Evolutionary conservation across 208 protist species (phyloP).

Genomic region (Ichthyophonus hoferi): DNA sequence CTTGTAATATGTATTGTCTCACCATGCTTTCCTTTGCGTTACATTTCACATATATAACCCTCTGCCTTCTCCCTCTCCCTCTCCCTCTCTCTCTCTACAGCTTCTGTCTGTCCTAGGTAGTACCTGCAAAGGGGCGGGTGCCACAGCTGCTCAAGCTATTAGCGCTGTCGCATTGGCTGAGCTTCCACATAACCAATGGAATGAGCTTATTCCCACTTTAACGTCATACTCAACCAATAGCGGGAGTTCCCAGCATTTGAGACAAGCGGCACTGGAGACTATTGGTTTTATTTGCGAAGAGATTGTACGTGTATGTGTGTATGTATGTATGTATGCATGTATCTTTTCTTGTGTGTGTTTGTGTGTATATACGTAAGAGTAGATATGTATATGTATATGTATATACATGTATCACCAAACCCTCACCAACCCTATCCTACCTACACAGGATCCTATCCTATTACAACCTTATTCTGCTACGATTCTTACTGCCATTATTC

Average conservation of each 20-base stretch:
- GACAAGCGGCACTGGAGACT: conserved; percentile 26
- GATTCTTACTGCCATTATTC: conserved; percentile 30
- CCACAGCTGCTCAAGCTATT: conserved; percentile 14
- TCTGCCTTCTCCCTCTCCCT: background rate
- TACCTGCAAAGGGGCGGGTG: background rate
- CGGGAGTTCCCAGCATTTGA: background rate
- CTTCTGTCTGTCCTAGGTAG: background rate
- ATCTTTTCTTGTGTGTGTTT: no score
- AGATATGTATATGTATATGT: no score
- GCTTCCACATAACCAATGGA: conserved; percentile 24
- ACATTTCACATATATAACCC: no score
- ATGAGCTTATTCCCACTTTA: conserved; percentile 7
- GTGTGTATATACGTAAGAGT: no score
- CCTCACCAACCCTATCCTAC: no score
- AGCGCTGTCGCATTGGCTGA: conserved; percentile 7
- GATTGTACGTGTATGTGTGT: conserved; percentile 7
- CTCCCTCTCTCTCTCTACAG: background rate
- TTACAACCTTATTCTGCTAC: background rate
- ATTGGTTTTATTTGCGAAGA: conserved; percentile 32
- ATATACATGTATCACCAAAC: no score
- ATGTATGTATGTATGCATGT: no score
- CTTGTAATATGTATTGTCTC: no score
- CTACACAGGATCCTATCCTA: background rate
- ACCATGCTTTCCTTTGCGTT: no score
- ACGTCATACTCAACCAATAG: background rate